Evolutionary conservation across 78 protist species (phyloP).

Genomic region (Anaeramoeba flamelloides): DNA sequence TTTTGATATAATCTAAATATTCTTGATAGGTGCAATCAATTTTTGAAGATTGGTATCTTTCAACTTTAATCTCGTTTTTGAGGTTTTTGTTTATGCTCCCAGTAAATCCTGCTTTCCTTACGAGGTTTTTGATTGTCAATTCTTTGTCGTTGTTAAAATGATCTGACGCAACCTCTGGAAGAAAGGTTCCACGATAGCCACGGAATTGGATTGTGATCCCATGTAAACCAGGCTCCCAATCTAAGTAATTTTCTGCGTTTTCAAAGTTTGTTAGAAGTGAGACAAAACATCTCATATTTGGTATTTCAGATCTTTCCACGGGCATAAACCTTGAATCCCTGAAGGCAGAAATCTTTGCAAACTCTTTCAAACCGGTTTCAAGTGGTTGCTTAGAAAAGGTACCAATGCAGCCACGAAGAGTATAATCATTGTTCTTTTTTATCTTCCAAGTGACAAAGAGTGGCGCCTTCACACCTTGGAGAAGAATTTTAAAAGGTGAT

Average conservation of each 20-base stretch:
- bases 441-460: background rate
- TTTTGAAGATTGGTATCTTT: background rate
- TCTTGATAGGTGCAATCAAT: background rate
- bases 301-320: background rate
- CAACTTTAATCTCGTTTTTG: background rate
- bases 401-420: slow-evolving; percentile 15
- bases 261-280: background rate
- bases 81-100: background rate
- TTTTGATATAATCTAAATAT: background rate
- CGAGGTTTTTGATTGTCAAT: background rate
- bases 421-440: background rate
- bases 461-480: background rate
- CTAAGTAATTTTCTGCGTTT: background rate
- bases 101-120: slow-evolving; percentile 3
- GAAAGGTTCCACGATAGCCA: background rate
- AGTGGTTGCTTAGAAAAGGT: background rate
- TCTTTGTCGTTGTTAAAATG: slow-evolving; percentile 4
- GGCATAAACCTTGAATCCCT: slow-evolving; percentile 4
- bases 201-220: background rate
- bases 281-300: background rate
- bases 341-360: background rate
- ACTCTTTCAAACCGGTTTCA: background rate
- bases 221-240: slow-evolving; percentile 17
- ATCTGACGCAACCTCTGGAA: slow-evolving; percentile 7
- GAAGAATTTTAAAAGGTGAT: background rate